Base-by-base conservation (phyloP, 2,329 filamentous ascomycete species). In the Apiospora arundinis region DNA sequence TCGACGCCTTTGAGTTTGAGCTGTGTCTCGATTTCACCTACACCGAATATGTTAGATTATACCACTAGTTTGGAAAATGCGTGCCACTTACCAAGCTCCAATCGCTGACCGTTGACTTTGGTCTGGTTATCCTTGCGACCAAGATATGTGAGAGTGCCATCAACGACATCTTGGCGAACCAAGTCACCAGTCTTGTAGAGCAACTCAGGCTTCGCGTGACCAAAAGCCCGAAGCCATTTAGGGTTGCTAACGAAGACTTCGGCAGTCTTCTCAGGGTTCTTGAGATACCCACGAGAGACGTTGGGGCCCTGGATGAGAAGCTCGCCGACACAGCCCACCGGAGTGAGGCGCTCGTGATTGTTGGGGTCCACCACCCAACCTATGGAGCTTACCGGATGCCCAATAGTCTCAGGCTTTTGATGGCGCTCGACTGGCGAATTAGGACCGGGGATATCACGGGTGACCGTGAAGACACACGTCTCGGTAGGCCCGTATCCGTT, bases 51-150 rank as follows among this genome's bases (percentile, higher is more conserved):
- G 32, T 63, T 40, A 63, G 21, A 63, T 40, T 9, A 40, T 5
- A 4, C 8, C 28, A 14, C 18, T n/a, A 40, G 8, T 12, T n/a
- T 12, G 7, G n/a, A n/a, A n/a, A n/a, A n/a, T n/a, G n/a, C n/a
- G n/a, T n/a, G n/a, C n/a, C n/a, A 32, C 56, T 63, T 63, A 63
- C 56, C 56, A 40, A 84, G 77, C 78, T 83, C 88, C 71, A 85
- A 79, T 72, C 85, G 74, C 69, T 81, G 86, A 52, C 88, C 88
- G 40, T 83, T 81, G 14, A 88, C 76, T 74, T 88, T 88, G 63
- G 87, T 80, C 75, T 87, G 86, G 1, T 81, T 81, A 74, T 88
- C 86, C 70, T 84, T 84, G 56, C 86, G 81, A 60, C 85, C 85
- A 60, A 85, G 70, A 70, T 80, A 77, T 2, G 74, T 69, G 77